A percentile compares a stretch with the other conserved stretches of the same genome.
phyloP scores from a whole-genome alignment of 2,329 filamentous ascomycete genomes.

The Phialophora chinensis region DNA sequence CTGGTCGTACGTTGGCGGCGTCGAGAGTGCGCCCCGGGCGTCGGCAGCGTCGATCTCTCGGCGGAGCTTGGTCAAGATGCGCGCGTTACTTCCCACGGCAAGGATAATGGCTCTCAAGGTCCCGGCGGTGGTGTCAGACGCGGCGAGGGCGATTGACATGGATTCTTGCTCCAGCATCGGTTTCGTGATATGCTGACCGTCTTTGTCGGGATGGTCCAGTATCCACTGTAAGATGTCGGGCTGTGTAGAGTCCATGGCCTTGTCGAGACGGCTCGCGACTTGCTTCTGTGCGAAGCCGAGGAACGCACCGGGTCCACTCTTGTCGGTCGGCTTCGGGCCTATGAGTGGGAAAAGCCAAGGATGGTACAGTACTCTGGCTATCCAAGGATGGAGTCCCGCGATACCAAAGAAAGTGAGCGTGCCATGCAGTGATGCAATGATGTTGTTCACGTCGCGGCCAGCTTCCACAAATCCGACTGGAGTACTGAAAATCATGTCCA shows the following conservation, averaged over 20 bases:
- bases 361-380: not conserved
- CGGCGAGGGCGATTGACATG: not conserved
- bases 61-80: not conserved
- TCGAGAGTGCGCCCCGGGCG: not conserved
- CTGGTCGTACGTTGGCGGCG: not conserved
- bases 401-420: not conserved
- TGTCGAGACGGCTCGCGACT: not conserved
- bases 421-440: not conserved
- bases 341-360: not conserved
- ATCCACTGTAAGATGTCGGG: conserved; percentile 1
- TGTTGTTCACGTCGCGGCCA: not conserved
- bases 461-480: not conserved
- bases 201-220: not conserved
- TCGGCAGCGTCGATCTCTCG: not conserved
- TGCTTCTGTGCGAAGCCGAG: not conserved
- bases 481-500: not conserved
- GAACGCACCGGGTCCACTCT: not conserved
- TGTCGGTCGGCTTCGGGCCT: not conserved
- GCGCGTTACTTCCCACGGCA: not conserved
- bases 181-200: not conserved
- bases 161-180: conserved; percentile 1
- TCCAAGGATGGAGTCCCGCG: not conserved
- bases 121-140: conserved; percentile 1
- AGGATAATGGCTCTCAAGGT: not conserved
- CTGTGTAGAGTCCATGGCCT: not conserved